phyloP scores from a whole-genome alignment of 306 rosid genomes.

The Quercus robur region DNA sequence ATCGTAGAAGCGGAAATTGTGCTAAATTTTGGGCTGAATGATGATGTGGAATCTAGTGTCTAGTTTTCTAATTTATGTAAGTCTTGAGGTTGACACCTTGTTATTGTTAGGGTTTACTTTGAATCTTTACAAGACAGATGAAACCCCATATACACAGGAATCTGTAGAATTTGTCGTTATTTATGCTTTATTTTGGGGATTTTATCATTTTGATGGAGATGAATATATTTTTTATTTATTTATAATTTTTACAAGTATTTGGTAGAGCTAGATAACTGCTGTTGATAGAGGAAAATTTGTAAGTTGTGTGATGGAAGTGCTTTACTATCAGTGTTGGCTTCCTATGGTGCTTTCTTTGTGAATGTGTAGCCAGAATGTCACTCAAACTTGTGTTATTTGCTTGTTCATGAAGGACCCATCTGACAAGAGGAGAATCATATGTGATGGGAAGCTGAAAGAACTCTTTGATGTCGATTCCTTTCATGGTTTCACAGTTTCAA shows the following conservation, averaged over 20 bases:
- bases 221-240: neutral
- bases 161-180: neutral
- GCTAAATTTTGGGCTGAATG: neutral
- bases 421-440: slow-evolving; percentile 63
- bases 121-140: neutral
- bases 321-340: neutral
- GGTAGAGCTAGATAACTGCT: neutral
- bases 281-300: neutral
- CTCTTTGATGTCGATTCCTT: slow-evolving; percentile 62
- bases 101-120: neutral
- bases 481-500: slow-evolving; percentile 64
- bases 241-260: neutral
- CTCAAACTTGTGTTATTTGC: neutral
- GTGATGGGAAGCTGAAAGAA: slow-evolving; percentile 80
- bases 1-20: neutral
- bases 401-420: slow-evolving; percentile 64
- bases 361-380: neutral
- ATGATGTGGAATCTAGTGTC: neutral
- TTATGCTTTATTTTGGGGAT: neutral
- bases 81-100: neutral
- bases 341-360: neutral
- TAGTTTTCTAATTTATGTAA: neutral
- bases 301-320: neutral
- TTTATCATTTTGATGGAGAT: neutral
- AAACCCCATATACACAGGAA: too few species aligned